Conservation (phyloP, 2,329 filamentous ascomycete genomes). For the Pseudogymnoascus sp. region DNA sequence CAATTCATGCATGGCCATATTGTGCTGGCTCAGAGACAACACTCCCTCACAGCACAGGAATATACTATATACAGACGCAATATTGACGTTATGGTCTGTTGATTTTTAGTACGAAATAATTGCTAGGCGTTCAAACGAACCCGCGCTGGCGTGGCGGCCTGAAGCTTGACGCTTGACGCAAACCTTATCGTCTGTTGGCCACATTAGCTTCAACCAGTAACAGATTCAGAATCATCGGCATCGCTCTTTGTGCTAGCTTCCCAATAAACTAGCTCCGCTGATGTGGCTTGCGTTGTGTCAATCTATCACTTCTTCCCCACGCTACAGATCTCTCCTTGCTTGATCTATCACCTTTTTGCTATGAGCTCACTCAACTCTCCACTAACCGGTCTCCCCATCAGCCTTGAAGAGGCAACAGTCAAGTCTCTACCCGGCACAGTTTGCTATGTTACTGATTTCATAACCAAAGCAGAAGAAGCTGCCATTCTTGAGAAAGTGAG, state of each 20-base stretch:
- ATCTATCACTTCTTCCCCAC: conserved; percentile 3
- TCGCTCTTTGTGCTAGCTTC: conserved; percentile 9
- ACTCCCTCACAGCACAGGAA: neutral
- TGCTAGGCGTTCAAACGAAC: neutral
- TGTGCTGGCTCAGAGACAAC: neutral
- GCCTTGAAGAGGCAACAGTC: conserved; percentile 48
- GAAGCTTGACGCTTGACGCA: conserved; percentile 3
- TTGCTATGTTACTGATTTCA: conserved; percentile 84
- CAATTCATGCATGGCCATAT: neutral
- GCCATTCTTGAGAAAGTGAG: conserved; percentile 63
- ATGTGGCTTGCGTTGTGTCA: conserved; percentile 13
- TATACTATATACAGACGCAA: neutral
- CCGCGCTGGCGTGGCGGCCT: neutral
- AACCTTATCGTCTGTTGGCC: conserved; percentile 5
- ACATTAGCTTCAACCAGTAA: conserved; percentile 1
- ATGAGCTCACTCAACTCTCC: conserved; percentile 5
- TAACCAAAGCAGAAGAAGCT: conserved; percentile 67
- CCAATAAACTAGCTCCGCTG: conserved; percentile 6
- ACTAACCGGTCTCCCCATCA: conserved; percentile 35
- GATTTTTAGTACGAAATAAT: neutral
- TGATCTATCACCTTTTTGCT: conserved; percentile 9
- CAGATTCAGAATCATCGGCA: conserved; percentile 12
- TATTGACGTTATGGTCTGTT: conserved; percentile 8
- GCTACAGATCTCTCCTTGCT: neutral
- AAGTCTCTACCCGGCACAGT: conserved; percentile 53